Conservation (phyloP, 148 eudicot species). For the Selenicereus undatus region DNA sequence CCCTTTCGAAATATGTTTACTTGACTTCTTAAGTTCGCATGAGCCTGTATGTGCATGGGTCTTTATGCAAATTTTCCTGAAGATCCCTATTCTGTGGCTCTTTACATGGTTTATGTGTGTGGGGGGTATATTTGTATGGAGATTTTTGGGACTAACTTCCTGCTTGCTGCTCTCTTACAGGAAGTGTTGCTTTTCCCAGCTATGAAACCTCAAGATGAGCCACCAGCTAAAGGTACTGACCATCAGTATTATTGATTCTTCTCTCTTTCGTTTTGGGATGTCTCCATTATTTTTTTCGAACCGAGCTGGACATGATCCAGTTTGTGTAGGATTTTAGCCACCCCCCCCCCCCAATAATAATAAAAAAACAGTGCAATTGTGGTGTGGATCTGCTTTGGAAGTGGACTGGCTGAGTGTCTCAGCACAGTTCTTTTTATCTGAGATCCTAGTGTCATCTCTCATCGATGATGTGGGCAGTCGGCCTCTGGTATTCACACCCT, state of each 20-base stretch:
- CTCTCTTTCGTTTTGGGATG: background rate
- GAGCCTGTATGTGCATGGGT: background rate
- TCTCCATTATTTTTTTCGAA: background rate
- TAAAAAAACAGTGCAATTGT: background rate
- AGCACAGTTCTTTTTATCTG: no score
- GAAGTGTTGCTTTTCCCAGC: slow-evolving; percentile 95
- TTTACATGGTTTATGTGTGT: no score
- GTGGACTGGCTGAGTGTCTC: background rate
- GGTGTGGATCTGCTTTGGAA: background rate
- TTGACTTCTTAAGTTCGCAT: background rate
- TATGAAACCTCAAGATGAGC: slow-evolving; percentile 94
- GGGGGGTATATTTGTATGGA: no score
- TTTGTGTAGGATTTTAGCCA: background rate
- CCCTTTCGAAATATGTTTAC: background rate
- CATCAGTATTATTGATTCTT: background rate
- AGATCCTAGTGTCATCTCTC: no score
- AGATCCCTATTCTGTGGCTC: no score
- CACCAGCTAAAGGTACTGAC: slow-evolving; percentile 46
- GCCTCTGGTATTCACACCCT: no score
- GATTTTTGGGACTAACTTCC: background rate
- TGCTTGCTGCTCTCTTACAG: slow-evolving; percentile 31
- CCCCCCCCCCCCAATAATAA: no score
- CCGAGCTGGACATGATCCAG: background rate
- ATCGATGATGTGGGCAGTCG: no score
- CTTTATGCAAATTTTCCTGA: background rate